These are phyloP conservation scores for Triticum dicoccoides DNA, from an alignment of 176 grass and related monocot species.

Conservation along the genomic window DNA sequence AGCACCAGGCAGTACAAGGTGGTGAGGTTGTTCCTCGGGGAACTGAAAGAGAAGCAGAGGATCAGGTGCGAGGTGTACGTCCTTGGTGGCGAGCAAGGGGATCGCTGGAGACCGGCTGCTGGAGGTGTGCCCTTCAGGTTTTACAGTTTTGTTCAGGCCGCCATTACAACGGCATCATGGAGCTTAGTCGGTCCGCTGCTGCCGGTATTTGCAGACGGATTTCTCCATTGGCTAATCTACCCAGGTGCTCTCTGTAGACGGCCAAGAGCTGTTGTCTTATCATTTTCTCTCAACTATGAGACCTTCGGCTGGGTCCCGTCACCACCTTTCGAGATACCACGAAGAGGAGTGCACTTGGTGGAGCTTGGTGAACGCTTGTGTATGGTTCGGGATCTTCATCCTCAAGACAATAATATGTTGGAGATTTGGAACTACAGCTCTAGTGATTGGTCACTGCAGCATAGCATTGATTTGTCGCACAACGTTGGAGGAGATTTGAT, in stretches of 20 bases:
- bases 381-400: constrained; percentile 10
- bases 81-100: neutral
- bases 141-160: fast-evolving
- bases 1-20: neutral
- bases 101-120: neutral
- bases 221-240: constrained; percentile 14
- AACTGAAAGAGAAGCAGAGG: neutral
- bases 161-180: neutral
- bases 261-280: neutral
- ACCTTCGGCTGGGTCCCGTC: neutral
- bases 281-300: neutral
- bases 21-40: neutral
- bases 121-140: constrained; percentile 27
- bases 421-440: constrained; percentile 11
- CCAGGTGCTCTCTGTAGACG: neutral
- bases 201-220: constrained; percentile 2
- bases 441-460: constrained; percentile 14
- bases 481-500: neutral
- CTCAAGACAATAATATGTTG: neutral
- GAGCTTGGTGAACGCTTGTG: neutral
- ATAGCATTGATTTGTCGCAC: constrained; percentile 3
- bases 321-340: neutral
- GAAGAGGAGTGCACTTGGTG: neutral
- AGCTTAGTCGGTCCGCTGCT: neutral
- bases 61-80: neutral